Evolutionary conservation across 768 basidiomycete genomes (phyloP).

Genomic region (Trametes cingulata): DNA sequence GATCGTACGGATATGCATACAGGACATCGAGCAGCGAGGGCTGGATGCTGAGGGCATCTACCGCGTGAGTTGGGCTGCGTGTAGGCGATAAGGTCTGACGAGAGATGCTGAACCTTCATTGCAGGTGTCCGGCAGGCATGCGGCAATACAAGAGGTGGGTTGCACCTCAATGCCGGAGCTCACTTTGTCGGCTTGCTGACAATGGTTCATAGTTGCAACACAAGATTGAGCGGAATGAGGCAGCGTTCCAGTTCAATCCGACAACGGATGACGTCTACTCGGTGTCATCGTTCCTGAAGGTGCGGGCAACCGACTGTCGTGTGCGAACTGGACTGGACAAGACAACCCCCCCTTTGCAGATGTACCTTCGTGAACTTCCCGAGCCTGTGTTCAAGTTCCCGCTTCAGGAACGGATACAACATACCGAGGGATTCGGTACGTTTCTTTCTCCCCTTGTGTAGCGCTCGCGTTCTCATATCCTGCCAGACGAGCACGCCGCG

Average conservation of each 20-base stretch:
- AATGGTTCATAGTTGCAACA: constrained; percentile 64
- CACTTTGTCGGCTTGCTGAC: background rate
- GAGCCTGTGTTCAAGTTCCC: constrained; percentile 87
- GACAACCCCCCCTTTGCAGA: background rate
- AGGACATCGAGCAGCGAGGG: constrained; percentile 80
- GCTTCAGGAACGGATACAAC: constrained; percentile 77
- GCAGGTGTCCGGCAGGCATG: constrained; percentile 83
- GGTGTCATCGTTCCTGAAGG: constrained; percentile 85
- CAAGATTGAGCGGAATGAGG: constrained; percentile 84
- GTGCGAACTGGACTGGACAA: background rate
- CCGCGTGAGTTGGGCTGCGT: constrained; percentile 47
- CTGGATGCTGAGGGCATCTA: constrained; percentile 81
- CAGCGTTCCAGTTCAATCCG: constrained; percentile 68
- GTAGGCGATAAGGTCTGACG: background rate
- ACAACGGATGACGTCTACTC: constrained; percentile 78
- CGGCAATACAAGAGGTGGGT: constrained; percentile 76
- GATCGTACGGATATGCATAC: constrained; percentile 77
- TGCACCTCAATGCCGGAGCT: background rate
- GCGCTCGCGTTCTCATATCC: background rate
- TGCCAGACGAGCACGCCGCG: constrained; percentile 65
- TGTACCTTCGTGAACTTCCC: constrained; percentile 77
- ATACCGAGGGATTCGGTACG: constrained; percentile 75
- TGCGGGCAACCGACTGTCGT: constrained; percentile 31
- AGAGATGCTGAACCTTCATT: constrained; percentile 10
- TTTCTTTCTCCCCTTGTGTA: background rate